Conservation (phyloP, 202 grass and related monocot genomes). For the Cymbopogon flexuosus region DNA sequence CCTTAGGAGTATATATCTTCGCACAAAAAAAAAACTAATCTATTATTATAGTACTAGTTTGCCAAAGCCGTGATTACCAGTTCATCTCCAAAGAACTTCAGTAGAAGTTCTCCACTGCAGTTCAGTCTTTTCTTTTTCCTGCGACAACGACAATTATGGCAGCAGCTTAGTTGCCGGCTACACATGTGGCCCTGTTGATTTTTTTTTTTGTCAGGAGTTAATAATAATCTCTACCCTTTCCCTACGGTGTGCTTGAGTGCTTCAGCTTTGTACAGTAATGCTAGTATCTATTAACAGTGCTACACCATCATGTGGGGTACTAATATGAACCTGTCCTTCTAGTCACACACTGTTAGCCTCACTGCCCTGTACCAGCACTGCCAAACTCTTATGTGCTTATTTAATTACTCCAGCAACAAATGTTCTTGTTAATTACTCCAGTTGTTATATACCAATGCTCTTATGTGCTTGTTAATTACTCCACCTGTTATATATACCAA, state of each 20-base stretch:
- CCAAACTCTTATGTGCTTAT: background rate
- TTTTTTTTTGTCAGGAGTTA: background rate
- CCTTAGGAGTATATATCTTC: background rate
- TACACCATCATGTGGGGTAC: background rate
- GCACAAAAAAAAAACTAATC: no score
- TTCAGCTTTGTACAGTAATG: background rate
- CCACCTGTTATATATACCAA: no score
- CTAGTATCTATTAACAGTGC: background rate
- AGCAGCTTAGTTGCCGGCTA: background rate
- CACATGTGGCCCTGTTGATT: background rate
- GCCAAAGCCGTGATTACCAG: background rate
- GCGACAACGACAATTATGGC: background rate
- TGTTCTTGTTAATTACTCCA: no score
- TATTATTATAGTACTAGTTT: background rate
- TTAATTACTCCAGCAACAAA: no score
- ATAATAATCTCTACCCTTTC: background rate
- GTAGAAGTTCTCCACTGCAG: background rate
- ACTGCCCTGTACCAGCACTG: background rate
- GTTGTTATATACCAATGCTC: background rate
- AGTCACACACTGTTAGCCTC: background rate
- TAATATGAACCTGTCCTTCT: background rate
- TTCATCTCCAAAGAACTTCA: background rate
- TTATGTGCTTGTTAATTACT: background rate
- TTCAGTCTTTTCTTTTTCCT: background rate
- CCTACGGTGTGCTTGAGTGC: background rate